These are phyloP conservation scores for Pseudocercospora crystallina DNA, from an alignment of 2,329 filamentous ascomycete species.

Conservation along the genomic window DNA sequence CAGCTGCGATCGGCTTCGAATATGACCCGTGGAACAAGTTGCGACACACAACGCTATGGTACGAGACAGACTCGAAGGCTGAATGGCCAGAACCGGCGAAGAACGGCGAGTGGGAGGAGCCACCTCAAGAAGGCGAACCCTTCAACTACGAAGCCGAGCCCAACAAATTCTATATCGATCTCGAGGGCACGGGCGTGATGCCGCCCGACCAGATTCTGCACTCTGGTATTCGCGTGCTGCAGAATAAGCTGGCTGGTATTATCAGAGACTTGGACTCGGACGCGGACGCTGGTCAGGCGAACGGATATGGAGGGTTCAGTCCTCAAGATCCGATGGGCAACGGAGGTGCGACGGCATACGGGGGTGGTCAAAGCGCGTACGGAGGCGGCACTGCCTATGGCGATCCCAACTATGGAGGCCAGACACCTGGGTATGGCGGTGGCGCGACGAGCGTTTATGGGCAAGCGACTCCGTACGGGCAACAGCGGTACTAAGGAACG, in stretches of 20 bases:
- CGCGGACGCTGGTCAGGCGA: conserved; percentile 50
- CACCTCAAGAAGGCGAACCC: conserved; percentile 74
- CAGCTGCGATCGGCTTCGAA: conserved; percentile 89
- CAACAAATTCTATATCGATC: conserved; percentile 80
- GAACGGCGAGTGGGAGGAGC: conserved; percentile 77
- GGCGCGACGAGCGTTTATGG: conserved; percentile 62
- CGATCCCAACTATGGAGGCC: conserved; percentile 38
- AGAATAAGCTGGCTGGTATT: conserved; percentile 83
- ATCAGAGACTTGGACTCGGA: conserved; percentile 65
- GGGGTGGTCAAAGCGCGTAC: conserved; percentile 64
- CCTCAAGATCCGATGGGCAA: conserved; percentile 55
- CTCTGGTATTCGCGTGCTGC: conserved; percentile 82
- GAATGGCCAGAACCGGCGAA: conserved; percentile 36
- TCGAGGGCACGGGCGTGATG: conserved; percentile 84
- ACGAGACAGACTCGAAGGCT: conserved; percentile 65
- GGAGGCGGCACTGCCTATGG: conserved; percentile 39
- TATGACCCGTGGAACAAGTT: conserved; percentile 98
- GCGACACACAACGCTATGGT: conserved; percentile 90
- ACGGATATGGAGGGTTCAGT: conserved; percentile 57
- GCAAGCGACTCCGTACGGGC: conserved; percentile 29
- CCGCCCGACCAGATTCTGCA: conserved; percentile 88
- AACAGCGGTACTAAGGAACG: conserved; percentile 11
- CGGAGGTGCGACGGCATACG: conserved; percentile 67
- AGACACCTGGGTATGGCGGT: conserved; percentile 62
- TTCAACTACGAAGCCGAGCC: conserved; percentile 92